Conservation (phyloP, 495 filamentous ascomycete species). For the Cercophora sp. region DNA sequence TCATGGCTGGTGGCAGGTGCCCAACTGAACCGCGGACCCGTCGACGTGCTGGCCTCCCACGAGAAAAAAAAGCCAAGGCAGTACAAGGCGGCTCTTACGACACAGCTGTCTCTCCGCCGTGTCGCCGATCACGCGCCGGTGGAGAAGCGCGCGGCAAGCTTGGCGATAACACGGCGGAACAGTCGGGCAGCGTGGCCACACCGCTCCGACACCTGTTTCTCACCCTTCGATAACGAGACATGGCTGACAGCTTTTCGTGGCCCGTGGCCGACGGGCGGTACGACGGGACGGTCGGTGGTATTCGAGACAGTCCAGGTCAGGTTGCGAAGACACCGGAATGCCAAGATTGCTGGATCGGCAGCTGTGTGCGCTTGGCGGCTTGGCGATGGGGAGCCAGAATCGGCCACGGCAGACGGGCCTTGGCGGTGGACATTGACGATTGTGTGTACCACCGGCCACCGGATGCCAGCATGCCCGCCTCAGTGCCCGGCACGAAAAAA, state of each 20-base stretch:
- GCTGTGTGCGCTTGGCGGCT: conserved; percentile 24
- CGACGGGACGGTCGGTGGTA: conserved; percentile 2
- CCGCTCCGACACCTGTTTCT: neutral
- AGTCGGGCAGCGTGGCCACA: neutral
- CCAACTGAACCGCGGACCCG: neutral
- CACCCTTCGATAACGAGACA: neutral
- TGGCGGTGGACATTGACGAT: conserved; percentile 4
- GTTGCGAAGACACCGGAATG: conserved; percentile 14
- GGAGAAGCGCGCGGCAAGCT: neutral
- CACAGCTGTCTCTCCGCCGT: neutral
- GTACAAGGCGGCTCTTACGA: neutral
- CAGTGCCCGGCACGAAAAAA: neutral
- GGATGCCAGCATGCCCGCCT: neutral
- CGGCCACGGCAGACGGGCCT: conserved; percentile 5
- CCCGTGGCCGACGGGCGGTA: neutral
- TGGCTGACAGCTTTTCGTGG: neutral
- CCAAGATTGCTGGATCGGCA: conserved; percentile 23
- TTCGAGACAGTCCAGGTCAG: conserved; percentile 19
- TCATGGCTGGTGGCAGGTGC: neutral
- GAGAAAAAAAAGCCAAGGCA: too few species aligned
- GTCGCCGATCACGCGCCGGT: neutral
- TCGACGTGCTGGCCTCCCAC: too few species aligned
- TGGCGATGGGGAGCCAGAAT: conserved; percentile 1
- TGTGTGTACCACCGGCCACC: neutral
- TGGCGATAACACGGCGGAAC: neutral